A percentile compares a stretch with the other conserved stretches of the same genome.
Conservation (phyloP, 768 basidiomycete species). For the Boletus rubropictus region DNA sequence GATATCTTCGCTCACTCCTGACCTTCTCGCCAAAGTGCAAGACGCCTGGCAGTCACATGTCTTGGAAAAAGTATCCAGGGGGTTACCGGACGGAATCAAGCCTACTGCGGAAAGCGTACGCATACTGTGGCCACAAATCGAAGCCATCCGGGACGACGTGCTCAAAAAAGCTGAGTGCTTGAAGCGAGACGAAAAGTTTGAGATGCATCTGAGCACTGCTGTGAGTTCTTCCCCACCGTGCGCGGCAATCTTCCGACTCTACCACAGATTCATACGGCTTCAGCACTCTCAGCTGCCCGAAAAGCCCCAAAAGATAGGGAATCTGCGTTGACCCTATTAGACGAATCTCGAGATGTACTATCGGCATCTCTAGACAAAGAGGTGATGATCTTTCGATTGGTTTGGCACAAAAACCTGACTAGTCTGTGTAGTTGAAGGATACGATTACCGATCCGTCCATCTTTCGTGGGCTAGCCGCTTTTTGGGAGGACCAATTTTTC, state of each 20-base stretch:
- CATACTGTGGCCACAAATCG: slow-evolving; percentile 50
- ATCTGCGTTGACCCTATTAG: slow-evolving; percentile 54
- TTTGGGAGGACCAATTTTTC: slow-evolving; percentile 90
- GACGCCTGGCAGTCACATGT: slow-evolving; percentile 66
- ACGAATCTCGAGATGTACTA: slow-evolving; percentile 73
- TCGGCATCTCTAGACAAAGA: slow-evolving; percentile 67
- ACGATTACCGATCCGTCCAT: slow-evolving; percentile 84
- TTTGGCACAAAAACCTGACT: slow-evolving; percentile 4
- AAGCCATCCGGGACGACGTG: slow-evolving; percentile 44
- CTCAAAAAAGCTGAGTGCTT: slow-evolving; percentile 67
- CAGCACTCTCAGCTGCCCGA: slow-evolving; percentile 50
- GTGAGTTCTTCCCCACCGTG: slow-evolving; percentile 39
- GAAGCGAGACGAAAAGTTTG: slow-evolving; percentile 85
- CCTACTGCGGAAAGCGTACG: slow-evolving; percentile 47
- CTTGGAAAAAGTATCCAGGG: slow-evolving; percentile 56
- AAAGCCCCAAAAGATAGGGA: slow-evolving; percentile 38
- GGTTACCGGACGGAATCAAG: slow-evolving; percentile 47
- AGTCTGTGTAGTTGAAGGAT: slow-evolving; percentile 52
- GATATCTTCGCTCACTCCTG: slow-evolving; percentile 47
- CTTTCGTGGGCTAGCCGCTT: slow-evolving; percentile 72
- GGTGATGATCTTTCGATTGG: slow-evolving; percentile 36
- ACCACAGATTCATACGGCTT: slow-evolving; percentile 43
- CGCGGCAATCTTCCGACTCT: slow-evolving; percentile 11
- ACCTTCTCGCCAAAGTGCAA: slow-evolving; percentile 51
- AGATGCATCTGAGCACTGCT: slow-evolving; percentile 78